Evolutionary conservation across 2,329 filamentous ascomycete species (phyloP), one percentile per base, ranked within the genome.

Genomic region (Colletotrichum destructivum): DNA sequence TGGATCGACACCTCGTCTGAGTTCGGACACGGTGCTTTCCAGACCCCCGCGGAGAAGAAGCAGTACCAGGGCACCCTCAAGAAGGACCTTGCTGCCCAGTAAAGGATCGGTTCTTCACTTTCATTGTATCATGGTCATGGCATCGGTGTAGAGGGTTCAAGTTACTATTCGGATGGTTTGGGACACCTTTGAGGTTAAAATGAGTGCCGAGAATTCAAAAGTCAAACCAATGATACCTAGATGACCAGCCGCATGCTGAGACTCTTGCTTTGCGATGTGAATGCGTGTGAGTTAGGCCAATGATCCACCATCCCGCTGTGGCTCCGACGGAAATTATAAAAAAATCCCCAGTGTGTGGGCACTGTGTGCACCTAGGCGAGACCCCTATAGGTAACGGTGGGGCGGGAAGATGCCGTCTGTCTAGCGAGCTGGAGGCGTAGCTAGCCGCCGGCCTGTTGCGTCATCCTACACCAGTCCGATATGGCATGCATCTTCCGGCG

Each of bases 1-100:
- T 99, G 96, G 96, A 99, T 99, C 93, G 96, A 99, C 83, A 99
- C 96, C 81, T 98, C 95, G 75, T 98, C 95, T 89, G 97, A 99
- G 91, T 99, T 99, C 87, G 96, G 96, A 87, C 96, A 99, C 90
- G 96, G 96, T 92, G 96, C 95, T 82, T 99, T 97, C 94, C 96
- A 99, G 91, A 99, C 96, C 76, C 89, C 93, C 78, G 93, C 94
- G 83, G 96, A 99, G 93, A 99, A 99, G 95, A 94, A 93, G 89
- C 92, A 94, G 85, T 96, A 94, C 91, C 86, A 98, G 88, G 96
- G 96, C 89, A 97, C 95, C 72, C 94, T 99, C 94, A 99, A 99
- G 95, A 99, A 98, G 94, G 96, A 99, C 80, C 84, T 90, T 73
- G 85, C 82, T 76, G 78, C 84, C 79, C 82, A 86, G 78, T 86